These are phyloP conservation scores for Yamadazyma triangularis DNA, from an alignment of 1,139 yeast genomes.

Conservation along the genomic window DNA sequence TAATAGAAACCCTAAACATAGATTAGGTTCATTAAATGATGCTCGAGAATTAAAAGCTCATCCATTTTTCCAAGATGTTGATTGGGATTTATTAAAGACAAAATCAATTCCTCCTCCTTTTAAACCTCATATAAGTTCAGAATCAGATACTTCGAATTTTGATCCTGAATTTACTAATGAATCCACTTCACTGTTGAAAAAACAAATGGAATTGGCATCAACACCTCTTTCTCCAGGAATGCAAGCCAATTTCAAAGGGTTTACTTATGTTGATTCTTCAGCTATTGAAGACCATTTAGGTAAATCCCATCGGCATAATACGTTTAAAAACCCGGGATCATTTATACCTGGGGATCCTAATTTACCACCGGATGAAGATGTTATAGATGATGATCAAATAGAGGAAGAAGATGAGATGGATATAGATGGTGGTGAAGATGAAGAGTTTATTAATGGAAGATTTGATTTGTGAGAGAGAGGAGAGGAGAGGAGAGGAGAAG, in stretches of 20 bases:
- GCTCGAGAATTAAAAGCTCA: slow-evolving; percentile 90
- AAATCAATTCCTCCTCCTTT: slow-evolving; percentile 97
- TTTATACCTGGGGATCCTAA: slow-evolving; percentile 76
- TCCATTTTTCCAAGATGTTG: slow-evolving; percentile 83
- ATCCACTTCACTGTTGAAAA: slow-evolving; percentile 73
- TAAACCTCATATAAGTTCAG: slow-evolving; percentile 87
- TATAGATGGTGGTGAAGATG: slow-evolving; percentile 53
- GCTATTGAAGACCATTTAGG: slow-evolving; percentile 81
- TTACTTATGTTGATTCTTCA: slow-evolving; percentile 94
- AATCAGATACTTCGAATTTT: slow-evolving; percentile 91
- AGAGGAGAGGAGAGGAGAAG: slow-evolving; percentile 47
- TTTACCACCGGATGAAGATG: slow-evolving; percentile 79
- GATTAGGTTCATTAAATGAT: slow-evolving; percentile 86
- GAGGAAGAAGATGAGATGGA: slow-evolving; percentile 51
- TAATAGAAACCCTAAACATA: slow-evolving; percentile 91
- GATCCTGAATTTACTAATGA: slow-evolving; percentile 97
- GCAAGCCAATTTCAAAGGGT: slow-evolving; percentile 94
- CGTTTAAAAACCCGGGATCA: slow-evolving; percentile 61
- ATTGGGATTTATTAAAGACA: slow-evolving; percentile 74
- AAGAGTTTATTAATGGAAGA: slow-evolving; percentile 85
- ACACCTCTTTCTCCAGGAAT: slow-evolving; percentile 92
- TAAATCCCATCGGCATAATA: slow-evolving; percentile 39
- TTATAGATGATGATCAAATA: slow-evolving; percentile 68
- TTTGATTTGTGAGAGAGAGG: slow-evolving; percentile 76
- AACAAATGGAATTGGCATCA: slow-evolving; percentile 59